Evolutionary conservation across 2,329 filamentous ascomycete genomes (phyloP).

Genomic region (Claviceps digitariae): DNA sequence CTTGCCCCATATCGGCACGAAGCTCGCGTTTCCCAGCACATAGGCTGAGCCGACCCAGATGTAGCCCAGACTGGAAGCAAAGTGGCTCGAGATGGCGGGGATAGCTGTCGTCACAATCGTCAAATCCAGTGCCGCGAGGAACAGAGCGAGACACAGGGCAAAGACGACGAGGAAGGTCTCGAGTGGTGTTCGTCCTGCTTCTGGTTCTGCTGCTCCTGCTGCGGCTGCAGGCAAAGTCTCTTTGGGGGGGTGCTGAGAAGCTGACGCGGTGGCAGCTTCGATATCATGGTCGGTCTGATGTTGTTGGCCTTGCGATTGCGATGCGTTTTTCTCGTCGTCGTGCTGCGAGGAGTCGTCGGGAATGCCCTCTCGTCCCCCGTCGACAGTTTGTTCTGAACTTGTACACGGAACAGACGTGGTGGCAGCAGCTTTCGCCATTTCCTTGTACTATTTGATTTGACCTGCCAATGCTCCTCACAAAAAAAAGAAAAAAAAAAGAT

Average conservation of each 20-base stretch:
- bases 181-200: conserved; percentile 22
- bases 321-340: background rate
- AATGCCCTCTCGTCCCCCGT: conserved; percentile 12
- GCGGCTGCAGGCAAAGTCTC: background rate
- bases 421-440: conserved; percentile 1
- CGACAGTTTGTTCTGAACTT: conserved; percentile 17
- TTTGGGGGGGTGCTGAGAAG: background rate
- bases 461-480: background rate
- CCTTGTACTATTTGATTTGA: background rate
- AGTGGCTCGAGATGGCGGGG: conserved; percentile 49
- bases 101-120: conserved; percentile 56
- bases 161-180: conserved; percentile 27
- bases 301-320: background rate
- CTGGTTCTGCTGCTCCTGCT: conserved; percentile 11
- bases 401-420: conserved; percentile 10
- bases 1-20: conserved; percentile 57
- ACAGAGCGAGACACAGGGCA: conserved; percentile 30
- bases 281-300: conserved; percentile 1
- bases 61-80: conserved; percentile 56
- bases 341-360: conserved; percentile 3
- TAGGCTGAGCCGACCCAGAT: conserved; percentile 68
- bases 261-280: conserved; percentile 5
- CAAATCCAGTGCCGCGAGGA: conserved; percentile 41
- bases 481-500: too few species aligned
- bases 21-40: conserved; percentile 53